Base-by-base conservation (phyloP, 345 rosid genomes). In the Trapa incisa region DNA sequence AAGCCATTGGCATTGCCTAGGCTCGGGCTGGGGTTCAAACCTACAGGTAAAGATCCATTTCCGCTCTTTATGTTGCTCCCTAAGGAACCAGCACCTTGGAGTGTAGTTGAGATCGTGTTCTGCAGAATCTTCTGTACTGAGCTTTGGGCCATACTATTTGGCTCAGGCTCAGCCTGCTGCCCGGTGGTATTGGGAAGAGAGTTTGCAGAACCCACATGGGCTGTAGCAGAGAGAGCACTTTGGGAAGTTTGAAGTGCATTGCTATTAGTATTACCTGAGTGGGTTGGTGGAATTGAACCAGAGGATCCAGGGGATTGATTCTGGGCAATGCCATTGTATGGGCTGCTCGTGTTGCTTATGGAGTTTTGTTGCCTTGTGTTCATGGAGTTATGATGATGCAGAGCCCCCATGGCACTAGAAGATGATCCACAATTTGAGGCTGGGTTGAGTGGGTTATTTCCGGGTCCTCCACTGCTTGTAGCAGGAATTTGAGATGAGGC, bases 81-180 rank as follows among this genome's bases (percentile, higher is more conserved):
- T 41, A 83, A 67, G 29, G 94, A 71, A 43, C 85, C 85, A 61
- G 75, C 54, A 38, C 78, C 81, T 53, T 80, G 84, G 43, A 80
- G 78, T 71, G 91, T 91, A 81, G 71, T 72, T 69, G 88, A 77
- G 82, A 86, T 81, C 84, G 89, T 74, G 13, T 86, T 91, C 39
- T 89, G 93, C 63, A 94, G 75, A 70, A 94, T 80, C 77, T 94
- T 94, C 80, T 91, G 93, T 53, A 91, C 97, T 32, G 96, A 83
- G 71, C 89, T 94, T 35, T 58, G 63, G 68, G 79, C 86, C 0
- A 97, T 79, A 69, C 85, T 93, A 47, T 77, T 82, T 3, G 74
- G 86, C 61, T 91, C 96, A 22, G 69, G 84, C 43, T 89, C 96
- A 41, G 76, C 65, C 54, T 84, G 92, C 70, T 86, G 98, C 78